Evolutionary conservation across 2,329 filamentous ascomycete species (phyloP), one percentile per base, ranked within the genome.

Genomic region (Akanthomyces muscarius): DNA sequence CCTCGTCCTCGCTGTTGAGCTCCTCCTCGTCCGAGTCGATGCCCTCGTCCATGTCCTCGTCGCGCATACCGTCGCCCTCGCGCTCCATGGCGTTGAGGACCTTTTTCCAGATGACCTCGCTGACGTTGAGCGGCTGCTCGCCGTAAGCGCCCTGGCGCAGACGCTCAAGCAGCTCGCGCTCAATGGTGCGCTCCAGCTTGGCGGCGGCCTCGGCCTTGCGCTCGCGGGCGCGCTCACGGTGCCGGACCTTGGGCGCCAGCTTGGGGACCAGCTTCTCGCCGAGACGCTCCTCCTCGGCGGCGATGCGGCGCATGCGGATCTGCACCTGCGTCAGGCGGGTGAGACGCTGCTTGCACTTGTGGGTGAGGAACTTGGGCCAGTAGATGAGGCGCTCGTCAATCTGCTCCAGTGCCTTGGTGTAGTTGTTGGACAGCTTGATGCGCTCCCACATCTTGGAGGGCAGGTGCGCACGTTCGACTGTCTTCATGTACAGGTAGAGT

Each of bases 401-500:
- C 75, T 96, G 91, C 69, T 90, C 85, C 30, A 99, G 84, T 0
- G 95, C 95, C 73, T 93, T 90, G 66, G 88, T 86, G 77, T 98
- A 98, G 81, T 98, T 97, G 70, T 87, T 86, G 33, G 91, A 92
- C 41, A 99, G 82, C 73, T 92, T 91, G 74, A 97, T 92, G 69
- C 89, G 88, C 79, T 98, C 92, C 95, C 95, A 99, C 80, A 94
- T 87, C 77, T 96, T 96, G 64, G 86, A 89, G 1, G 94, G 95
- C 77, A 94, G 85, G 76, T 93, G 94, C 14, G 89, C 84, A 66
- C 95, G 90, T 80, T 97, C 92, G 69, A 93, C 86, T 5, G 92
- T 95, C 81, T 97, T 98, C 84, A 97, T 96, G 83, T 96, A 98
- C 63, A 98, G 88, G 79, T 97, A 98, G 66, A 98, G 84, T 10